Percentiles rank a stretch among this genome's conserved stretches.
Evolutionary conservation across 2,329 filamentous ascomycete genomes (phyloP).

Genomic region (Bipolaris bicolor): DNA sequence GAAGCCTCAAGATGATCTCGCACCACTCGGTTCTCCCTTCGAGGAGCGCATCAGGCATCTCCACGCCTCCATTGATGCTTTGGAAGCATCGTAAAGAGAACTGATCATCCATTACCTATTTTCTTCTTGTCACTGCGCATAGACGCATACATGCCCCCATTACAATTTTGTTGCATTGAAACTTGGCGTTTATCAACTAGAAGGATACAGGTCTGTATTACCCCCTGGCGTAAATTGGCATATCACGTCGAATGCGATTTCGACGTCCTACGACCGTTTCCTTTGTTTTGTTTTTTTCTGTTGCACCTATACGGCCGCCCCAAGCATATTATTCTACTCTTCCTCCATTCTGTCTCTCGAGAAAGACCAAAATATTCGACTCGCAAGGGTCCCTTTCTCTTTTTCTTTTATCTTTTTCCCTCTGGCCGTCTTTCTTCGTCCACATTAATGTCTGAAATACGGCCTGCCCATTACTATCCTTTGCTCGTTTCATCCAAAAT

Average conservation of each 20-base stretch:
- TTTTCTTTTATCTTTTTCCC: not conserved
- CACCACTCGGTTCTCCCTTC: constrained; percentile 38
- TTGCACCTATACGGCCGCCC: constrained; percentile 4
- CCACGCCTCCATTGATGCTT: constrained; percentile 29
- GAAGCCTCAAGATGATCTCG: constrained; percentile 19
- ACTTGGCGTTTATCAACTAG: constrained; percentile 6
- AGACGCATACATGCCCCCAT: not conserved
- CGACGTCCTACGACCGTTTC: constrained; percentile 41
- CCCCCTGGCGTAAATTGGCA: constrained; percentile 33
- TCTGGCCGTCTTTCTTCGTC: not conserved
- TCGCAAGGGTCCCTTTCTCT: not conserved
- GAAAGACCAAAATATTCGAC: not conserved
- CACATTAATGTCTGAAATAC: constrained; percentile 1
- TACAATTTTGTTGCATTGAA: not conserved
- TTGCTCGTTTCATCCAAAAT: not conserved
- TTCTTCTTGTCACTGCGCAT: constrained; percentile 16
- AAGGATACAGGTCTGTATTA: constrained; percentile 2
- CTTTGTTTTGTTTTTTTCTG: constrained; percentile 26
- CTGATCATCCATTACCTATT: not conserved
- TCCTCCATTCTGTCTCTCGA: not conserved
- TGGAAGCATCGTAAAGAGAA: constrained; percentile 22
- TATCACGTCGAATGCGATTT: constrained; percentile 43
- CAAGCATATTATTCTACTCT: not conserved
- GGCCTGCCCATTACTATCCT: not conserved
- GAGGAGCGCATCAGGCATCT: constrained; percentile 34